A percentile compares a stretch with the other conserved stretches of the same genome.
These are phyloP conservation scores for Neoboletus brunneissimus DNA, from an alignment of 768 basidiomycete species.

Conservation along the genomic window DNA sequence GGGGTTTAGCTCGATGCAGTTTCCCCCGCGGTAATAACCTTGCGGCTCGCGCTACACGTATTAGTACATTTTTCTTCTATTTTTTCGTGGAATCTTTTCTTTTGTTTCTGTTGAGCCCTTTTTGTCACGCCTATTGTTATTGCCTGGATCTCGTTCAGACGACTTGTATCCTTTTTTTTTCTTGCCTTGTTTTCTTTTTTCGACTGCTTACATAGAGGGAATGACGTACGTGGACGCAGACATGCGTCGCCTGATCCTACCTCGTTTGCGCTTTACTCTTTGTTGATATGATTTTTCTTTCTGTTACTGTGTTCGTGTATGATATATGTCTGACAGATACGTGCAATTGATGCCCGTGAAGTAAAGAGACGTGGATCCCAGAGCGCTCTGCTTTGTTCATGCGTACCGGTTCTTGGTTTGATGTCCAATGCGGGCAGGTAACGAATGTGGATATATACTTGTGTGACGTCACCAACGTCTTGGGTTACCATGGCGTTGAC, in stretches of 20 bases:
- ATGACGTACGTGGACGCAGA: not conserved
- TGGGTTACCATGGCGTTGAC: too few species aligned
- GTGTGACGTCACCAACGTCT: too few species aligned
- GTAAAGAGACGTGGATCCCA: not conserved
- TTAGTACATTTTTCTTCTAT: not conserved
- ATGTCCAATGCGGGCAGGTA: too few species aligned
- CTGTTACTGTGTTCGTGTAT: conserved; percentile 27
- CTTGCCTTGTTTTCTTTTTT: not conserved
- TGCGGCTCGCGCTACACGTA: not conserved
- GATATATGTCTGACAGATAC: conserved; percentile 29
- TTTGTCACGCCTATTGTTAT: conserved; percentile 24
- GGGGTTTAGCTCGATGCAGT: conserved; percentile 26
- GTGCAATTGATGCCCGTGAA: not conserved
- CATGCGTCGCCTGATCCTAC: not conserved
- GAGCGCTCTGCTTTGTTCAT: not conserved
- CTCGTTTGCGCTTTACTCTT: not conserved
- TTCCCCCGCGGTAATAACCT: conserved; percentile 8
- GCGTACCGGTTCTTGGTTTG: not conserved
- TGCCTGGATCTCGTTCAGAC: conserved; percentile 8
- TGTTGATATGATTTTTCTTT: too few species aligned
- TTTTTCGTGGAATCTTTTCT: too few species aligned
- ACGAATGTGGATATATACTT: too few species aligned
- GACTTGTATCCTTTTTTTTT: not conserved
- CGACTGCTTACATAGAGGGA: not conserved
- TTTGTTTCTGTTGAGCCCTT: not conserved